Conservation (phyloP, 179 eudicot species). For the Silene noctiflora region DNA sequence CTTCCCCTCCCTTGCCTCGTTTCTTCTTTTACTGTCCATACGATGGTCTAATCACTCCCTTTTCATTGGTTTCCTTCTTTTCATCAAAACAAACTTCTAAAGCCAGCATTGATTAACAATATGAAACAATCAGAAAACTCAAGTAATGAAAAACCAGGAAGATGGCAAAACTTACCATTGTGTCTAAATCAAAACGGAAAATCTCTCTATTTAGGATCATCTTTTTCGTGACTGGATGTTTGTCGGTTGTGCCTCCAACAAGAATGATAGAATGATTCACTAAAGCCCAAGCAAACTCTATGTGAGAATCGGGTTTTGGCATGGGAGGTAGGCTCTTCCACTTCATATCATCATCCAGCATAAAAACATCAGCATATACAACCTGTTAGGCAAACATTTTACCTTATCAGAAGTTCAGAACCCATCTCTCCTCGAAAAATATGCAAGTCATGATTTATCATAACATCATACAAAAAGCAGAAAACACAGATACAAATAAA, state of each 20-base stretch:
- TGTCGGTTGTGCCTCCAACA: slow-evolving; percentile 94
- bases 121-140: background rate
- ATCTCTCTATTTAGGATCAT: slow-evolving; percentile 81
- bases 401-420: background rate
- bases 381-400: slow-evolving; percentile 40
- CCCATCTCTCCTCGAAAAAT: background rate
- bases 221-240: slow-evolving; percentile 88
- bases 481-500: background rate
- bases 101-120: background rate
- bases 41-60: too few species aligned
- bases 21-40: too few species aligned
- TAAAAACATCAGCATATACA: slow-evolving; percentile 77
- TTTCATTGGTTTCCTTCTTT: background rate
- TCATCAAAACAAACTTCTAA: background rate
- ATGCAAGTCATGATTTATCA: background rate
- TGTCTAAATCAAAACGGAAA: slow-evolving; percentile 66
- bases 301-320: slow-evolving; percentile 98
- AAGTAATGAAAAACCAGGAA: background rate
- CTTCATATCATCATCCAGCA: slow-evolving; percentile 93
- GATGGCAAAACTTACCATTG: slow-evolving; percentile 43
- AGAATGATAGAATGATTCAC: slow-evolving; percentile 72
- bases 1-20: background rate
- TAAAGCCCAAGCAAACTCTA: slow-evolving; percentile 90
- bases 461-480: background rate
- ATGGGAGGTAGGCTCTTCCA: slow-evolving; percentile 88